A percentile compares a stretch with the other conserved stretches of the same genome.
These are phyloP conservation scores for Aspergillus japonicus DNA, from an alignment of 2,329 filamentous ascomycete genomes.

Conservation along the genomic window DNA sequence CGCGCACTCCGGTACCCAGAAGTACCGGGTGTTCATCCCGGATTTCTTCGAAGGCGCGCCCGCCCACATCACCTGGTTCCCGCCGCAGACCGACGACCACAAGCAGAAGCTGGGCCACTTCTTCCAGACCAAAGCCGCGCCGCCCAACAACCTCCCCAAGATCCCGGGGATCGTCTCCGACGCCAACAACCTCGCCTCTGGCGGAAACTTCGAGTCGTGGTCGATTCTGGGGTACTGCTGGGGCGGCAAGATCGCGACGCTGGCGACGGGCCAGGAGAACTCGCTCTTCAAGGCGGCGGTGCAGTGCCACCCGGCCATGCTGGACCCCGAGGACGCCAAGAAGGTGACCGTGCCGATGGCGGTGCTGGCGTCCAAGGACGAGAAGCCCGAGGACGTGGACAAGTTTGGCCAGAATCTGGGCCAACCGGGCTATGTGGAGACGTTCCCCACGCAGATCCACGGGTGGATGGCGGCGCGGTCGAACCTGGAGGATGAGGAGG, in stretches of 20 bases:
- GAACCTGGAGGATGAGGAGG: conserved; percentile 40
- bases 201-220: conserved; percentile 59
- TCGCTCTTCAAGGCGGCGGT: conserved; percentile 57
- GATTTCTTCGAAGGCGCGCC: conserved; percentile 85
- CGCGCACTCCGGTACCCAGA: conserved; percentile 57
- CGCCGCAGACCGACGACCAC: conserved; percentile 60
- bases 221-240: conserved; percentile 63
- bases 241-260: conserved; percentile 58
- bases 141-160: conserved; percentile 56
- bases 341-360: conserved; percentile 57
- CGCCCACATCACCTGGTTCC: conserved; percentile 61
- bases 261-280: conserved; percentile 52
- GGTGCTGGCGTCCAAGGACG: conserved; percentile 58
- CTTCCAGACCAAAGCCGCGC: conserved; percentile 57
- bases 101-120: conserved; percentile 59
- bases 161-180: conserved; percentile 57
- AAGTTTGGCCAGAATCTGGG: conserved; percentile 41
- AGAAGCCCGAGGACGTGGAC: conserved; percentile 50
- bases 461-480: conserved; percentile 49
- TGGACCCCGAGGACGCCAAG: conserved; percentile 58
- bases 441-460: conserved; percentile 45
- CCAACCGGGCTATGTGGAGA: conserved; percentile 44
- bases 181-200: too few relatives aligned
- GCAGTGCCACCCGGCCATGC: conserved; percentile 60
- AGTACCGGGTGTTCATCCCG: conserved; percentile 85